These are phyloP conservation scores for Zymoseptoria ardabiliae DNA, from an alignment of 2,329 filamentous ascomycete species.

Conservation along the genomic window DNA sequence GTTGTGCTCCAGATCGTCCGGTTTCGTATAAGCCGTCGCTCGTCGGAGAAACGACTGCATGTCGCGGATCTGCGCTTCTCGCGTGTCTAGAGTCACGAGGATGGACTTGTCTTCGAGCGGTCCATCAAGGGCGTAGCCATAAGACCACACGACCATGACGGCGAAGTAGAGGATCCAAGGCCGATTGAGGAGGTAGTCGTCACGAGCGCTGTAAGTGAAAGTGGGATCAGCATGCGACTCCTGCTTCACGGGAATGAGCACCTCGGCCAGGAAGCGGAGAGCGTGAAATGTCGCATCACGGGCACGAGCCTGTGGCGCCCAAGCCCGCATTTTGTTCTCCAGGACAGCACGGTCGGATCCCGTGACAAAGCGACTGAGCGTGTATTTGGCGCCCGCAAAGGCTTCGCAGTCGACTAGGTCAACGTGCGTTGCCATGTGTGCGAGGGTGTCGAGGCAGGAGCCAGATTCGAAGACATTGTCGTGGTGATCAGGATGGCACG, in stretches of 20 bases:
- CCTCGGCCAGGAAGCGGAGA: slow-evolving; percentile 77
- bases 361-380: slow-evolving; percentile 80
- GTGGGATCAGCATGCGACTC: slow-evolving; percentile 15
- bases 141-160: slow-evolving; percentile 86
- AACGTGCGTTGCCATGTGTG: slow-evolving; percentile 96
- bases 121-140: slow-evolving; percentile 85
- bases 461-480: slow-evolving; percentile 78
- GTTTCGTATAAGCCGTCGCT: slow-evolving; percentile 63
- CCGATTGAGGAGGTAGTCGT: slow-evolving; percentile 83
- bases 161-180: slow-evolving; percentile 96
- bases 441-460: slow-evolving; percentile 83
- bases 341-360: slow-evolving; percentile 72
- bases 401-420: slow-evolving; percentile 98
- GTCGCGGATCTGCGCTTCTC: slow-evolving; percentile 61
- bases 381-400: slow-evolving; percentile 76
- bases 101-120: slow-evolving; percentile 34
- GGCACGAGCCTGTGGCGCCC: slow-evolving; percentile 82
- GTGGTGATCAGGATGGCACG: slow-evolving; percentile 38
- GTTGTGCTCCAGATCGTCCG: slow-evolving; percentile 63
- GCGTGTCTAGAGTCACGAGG: slow-evolving; percentile 44
- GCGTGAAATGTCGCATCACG: slow-evolving; percentile 91
- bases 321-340: slow-evolving; percentile 79
- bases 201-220: slow-evolving; percentile 65
- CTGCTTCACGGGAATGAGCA: slow-evolving; percentile 53
- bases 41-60: slow-evolving; percentile 73